Conservation (phyloP, 495 filamentous ascomycete species). For the Melanomma pulvis-pyrius region DNA sequence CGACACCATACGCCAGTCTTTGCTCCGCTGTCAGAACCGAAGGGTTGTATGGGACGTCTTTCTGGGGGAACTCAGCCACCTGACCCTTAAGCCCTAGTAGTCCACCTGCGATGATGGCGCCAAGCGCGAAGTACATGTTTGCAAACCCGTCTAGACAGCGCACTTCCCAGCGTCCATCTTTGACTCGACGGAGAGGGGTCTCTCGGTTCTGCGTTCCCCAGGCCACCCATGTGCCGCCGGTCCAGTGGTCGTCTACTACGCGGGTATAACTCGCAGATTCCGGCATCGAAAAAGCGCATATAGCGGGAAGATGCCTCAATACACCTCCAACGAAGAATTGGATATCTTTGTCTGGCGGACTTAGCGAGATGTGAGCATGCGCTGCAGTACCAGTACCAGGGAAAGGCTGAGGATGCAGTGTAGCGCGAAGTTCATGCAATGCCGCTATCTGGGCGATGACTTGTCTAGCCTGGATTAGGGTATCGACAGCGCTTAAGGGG, state of each 20-base stretch:
- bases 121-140: constrained; percentile 70
- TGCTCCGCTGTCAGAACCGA: constrained; percentile 51
- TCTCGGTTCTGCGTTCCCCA: constrained; percentile 82
- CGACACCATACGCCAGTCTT: constrained; percentile 57
- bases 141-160: constrained; percentile 71
- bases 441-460: constrained; percentile 63
- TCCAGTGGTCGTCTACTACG: constrained; percentile 69
- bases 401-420: constrained; percentile 74
- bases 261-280: constrained; percentile 64
- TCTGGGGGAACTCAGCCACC: constrained; percentile 46
- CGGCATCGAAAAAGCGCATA: constrained; percentile 67
- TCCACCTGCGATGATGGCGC: constrained; percentile 69
- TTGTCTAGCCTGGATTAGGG: constrained; percentile 70
- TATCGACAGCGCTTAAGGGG: constrained; percentile 72
- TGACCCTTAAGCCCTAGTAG: constrained; percentile 58
- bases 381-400: constrained; percentile 64
- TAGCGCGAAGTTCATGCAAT: constrained; percentile 66
- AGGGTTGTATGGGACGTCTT: constrained; percentile 35
- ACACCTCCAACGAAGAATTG: constrained; percentile 69
- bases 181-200: constrained; percentile 63
- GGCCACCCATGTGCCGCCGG: constrained; percentile 70
- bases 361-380: constrained; percentile 70
- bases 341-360: constrained; percentile 43
- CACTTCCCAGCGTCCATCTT: constrained; percentile 69
- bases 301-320: constrained; percentile 62